Evolutionary conservation across 805 yeast genomes (phyloP).

Genomic region (Groenewaldozyma salmanticensis): DNA sequence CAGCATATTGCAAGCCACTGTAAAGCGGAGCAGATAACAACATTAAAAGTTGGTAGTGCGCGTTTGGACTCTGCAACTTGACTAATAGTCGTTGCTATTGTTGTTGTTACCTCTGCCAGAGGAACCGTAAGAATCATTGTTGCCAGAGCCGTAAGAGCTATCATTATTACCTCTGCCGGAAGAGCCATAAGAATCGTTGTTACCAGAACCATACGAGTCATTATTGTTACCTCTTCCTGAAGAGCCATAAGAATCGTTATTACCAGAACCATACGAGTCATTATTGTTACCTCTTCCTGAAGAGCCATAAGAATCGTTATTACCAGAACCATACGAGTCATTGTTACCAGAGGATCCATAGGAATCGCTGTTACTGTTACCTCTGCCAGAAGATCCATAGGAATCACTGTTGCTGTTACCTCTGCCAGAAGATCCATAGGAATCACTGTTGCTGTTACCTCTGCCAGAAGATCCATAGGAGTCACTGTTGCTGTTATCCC

Average conservation of each 20-base stretch:
- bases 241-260: constrained; percentile 22
- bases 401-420: constrained; percentile 24
- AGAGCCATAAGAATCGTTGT: constrained; percentile 14
- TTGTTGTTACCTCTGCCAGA: constrained; percentile 18
- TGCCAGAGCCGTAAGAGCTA: constrained; percentile 10
- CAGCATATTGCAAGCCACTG: too few species aligned
- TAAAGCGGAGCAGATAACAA: too few species aligned
- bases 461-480: constrained; percentile 15
- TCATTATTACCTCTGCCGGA: constrained; percentile 5
- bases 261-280: constrained; percentile 10
- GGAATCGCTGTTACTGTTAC: constrained; percentile 8
- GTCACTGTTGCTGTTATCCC: constrained; percentile 15
- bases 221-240: constrained; percentile 14
- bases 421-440: constrained; percentile 9
- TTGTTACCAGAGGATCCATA: constrained; percentile 18
- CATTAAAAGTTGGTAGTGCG: too few species aligned
- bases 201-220: constrained; percentile 17
- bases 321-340: constrained; percentile 21
- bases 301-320: constrained; percentile 26
- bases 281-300: constrained; percentile 25
- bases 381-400: constrained; percentile 21
- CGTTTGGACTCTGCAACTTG: too few species aligned
- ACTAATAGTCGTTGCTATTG: too few species aligned
- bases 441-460: constrained; percentile 6
- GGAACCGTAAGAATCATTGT: constrained; percentile 16